Evolutionary conservation across 140 eudicot genomes (phyloP), one percentile per base, ranked within the genome.

Genomic region (Eryngium alpinum): DNA sequence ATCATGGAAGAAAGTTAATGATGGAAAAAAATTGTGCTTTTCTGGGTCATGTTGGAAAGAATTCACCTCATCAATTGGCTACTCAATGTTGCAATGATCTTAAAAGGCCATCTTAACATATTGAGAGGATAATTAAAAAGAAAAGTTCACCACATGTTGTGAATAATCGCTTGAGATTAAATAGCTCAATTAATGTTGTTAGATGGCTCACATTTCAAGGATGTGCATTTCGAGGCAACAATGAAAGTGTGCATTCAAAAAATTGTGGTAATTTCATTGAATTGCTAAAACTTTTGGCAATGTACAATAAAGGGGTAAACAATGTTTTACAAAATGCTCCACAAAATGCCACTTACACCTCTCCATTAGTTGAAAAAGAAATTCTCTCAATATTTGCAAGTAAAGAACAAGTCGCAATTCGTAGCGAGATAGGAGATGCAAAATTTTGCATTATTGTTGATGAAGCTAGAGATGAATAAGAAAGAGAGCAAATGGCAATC

Each of bases 391-490:
- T 59, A 59, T 59, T 59, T 59, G 28, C 66, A 22, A 4, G 12
- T 6, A 81, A 67, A 24, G 24, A 52, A 0, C 31, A 22, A 21
- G 10, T 7, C 1, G 14, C 69, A 3, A 72, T 81, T 70, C 51
- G n/a, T 71, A 53, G 53, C 1, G 79, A 81, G 29, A 44, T 81
- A 70, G 70, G 71, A 7, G 33, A 52, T 49, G 18, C 44, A 0
- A 60, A 51, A 15, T 81, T 70, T 71, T 18, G 10, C 10, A 70
- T 79, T 1, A 33, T 79, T 69, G 79, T 81, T 71, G 84, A 81
- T 81, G 79, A 81, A 52, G 31, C 83, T 9, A 21, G 67, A 1
- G 77, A 80, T 70, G 83, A 63, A 9, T 52, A 71, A 34, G 17
- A 71, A 5, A 51, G 38, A 17, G 52, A 81, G n/a, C 71, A 70